Percentiles rank a stretch among this genome's conserved stretches.
Evolutionary conservation across 169 alveolate species (phyloP).

Genomic region (Cryptosporidium meleagridis): DNA sequence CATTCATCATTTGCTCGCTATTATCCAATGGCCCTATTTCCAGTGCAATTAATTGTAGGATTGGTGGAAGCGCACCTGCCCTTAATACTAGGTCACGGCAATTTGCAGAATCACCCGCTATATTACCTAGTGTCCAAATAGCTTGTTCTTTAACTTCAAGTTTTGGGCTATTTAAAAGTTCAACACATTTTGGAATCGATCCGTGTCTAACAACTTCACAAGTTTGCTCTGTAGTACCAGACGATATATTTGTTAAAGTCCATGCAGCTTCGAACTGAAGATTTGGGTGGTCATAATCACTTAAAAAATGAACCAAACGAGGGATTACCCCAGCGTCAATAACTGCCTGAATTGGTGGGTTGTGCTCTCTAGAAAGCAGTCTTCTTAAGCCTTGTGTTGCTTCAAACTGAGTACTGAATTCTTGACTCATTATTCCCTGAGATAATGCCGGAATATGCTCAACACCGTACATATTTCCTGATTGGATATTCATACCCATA

Average conservation of each 20-base stretch:
- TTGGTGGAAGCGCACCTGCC: constrained; percentile 89
- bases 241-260: constrained; percentile 96
- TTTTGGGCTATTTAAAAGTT: constrained; percentile 88
- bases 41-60: constrained; percentile 80
- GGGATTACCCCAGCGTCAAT: constrained; percentile 96
- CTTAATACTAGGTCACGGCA: constrained; percentile 91
- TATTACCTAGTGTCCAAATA: constrained; percentile 98
- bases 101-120: constrained; percentile 97
- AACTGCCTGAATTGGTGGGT: constrained; percentile 94
- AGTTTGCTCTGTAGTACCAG: constrained; percentile 95
- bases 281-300: constrained; percentile 89
- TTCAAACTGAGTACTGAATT: constrained; percentile 84
- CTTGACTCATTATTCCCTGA: constrained; percentile 83
- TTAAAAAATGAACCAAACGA: constrained; percentile 88
- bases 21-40: constrained; percentile 45
- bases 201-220: constrained; percentile 76
- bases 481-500: constrained; percentile 48
- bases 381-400: constrained; percentile 92
- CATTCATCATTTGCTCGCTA: constrained; percentile 2
- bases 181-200: constrained; percentile 87
- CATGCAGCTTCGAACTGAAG: constrained; percentile 97
- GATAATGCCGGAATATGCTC: constrained; percentile 79
- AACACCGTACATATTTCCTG: constrained; percentile 78
- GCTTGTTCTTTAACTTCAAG: constrained; percentile 97
- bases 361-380: constrained; percentile 90